Base-by-base conservation (phyloP, 148 eudicot genomes). In the Diospyros lotus region DNA sequence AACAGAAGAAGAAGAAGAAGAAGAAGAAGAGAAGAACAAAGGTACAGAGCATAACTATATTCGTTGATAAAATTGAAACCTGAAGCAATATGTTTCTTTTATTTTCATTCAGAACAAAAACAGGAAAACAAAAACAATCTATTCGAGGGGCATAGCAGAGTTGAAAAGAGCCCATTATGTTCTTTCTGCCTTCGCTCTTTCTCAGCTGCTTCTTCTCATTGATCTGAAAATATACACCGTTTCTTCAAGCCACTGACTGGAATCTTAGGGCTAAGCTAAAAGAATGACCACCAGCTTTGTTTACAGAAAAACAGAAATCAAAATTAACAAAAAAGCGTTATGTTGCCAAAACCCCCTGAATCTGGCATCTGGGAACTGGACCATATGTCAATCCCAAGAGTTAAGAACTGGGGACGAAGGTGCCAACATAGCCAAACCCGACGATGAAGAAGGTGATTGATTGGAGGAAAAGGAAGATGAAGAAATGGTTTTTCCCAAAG, bases 361-460 rank as follows among this genome's bases (percentile, higher is more conserved):
- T 54, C 55, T 39, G 3, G 18, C 59, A 13, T 11, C 13, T 6
- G 55, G 18, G 10, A 18, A 42, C 44, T 66, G 28, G 63, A 9
- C 11, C 66, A 46, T 14, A 41, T 40, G 11, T 50, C 12, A 12
- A 59, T 12, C 1, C 5, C 39, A 52, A 59, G 59, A 58, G 54
- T 48, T 69, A 75, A 28, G 77, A 66, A 68, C 13, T 62, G 64
- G 85, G 73, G 55, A 78, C 79, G 6, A 82, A 79, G 72, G 85
- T 82, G 72, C 85, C 85, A 44, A 82, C 65, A 9, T 79, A 73
- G 6, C 85, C 85, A 6, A 82, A 79, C 5, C 82, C 85, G 13
- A 69, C 44, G 56, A 76, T 58, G 80, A 82, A 82, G 80, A 79
- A 82, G 58, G 85, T 82, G 1, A 69, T 18, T 12, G 85, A 74